Percentiles rank a stretch among this genome's conserved stretches.
These are phyloP conservation scores for Cladosporium sp. DNA, from an alignment of 2,329 filamentous ascomycete species.

Conservation along the genomic window DNA sequence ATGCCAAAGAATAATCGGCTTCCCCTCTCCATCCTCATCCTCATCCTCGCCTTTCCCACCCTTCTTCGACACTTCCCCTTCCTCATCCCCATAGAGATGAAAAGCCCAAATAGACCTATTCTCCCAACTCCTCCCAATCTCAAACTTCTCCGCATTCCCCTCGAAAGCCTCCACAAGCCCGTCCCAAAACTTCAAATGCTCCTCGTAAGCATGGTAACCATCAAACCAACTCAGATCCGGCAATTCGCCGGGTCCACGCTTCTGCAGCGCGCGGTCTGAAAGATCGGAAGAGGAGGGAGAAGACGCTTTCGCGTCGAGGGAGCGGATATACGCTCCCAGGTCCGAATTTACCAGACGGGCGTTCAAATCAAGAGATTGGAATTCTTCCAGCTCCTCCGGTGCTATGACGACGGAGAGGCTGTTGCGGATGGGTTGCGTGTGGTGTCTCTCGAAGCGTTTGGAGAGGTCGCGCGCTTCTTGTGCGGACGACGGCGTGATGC, in stretches of 20 bases:
- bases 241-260: conserved; percentile 11
- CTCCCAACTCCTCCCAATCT: conserved; percentile 44
- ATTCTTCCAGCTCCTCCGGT: conserved; percentile 12
- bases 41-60: background rate
- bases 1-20: conserved; percentile 50
- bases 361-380: conserved; percentile 34
- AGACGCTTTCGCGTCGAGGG: background rate
- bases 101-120: conserved; percentile 44
- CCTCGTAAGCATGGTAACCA: conserved; percentile 49
- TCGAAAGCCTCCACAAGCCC: conserved; percentile 45
- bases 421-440: conserved; percentile 31
- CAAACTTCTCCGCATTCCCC: conserved; percentile 46
- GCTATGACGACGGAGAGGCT: conserved; percentile 19
- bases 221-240: conserved; percentile 46
- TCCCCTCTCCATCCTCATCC: conserved; percentile 22
- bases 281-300: no score
- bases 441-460: conserved; percentile 32
- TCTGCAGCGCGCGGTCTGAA: conserved; percentile 3
- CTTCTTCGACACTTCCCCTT: background rate
- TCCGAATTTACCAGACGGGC: conserved; percentile 37
- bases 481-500: background rate
- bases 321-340: conserved; percentile 38
- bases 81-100: conserved; percentile 48
- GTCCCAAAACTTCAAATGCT: conserved; percentile 47
- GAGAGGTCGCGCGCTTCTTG: conserved; percentile 1